A percentile compares a stretch with the other conserved stretches of the same genome.
phyloP scores from a whole-genome alignment of 805 yeast species.

The Ogataea pignaliae region DNA sequence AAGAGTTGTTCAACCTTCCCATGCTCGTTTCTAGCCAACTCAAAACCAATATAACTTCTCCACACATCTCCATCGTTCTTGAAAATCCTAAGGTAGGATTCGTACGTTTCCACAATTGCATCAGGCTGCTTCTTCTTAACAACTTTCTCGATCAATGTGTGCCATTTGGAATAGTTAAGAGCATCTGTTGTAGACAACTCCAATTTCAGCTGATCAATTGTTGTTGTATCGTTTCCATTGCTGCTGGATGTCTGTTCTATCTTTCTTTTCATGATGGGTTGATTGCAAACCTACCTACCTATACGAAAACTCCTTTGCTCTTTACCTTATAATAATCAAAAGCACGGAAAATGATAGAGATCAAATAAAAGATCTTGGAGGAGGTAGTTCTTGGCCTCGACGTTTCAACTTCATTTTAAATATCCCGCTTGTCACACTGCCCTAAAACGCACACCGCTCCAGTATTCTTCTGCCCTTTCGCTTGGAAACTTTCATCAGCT shows the following conservation, averaged over 20 bases:
- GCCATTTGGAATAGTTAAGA: conserved; percentile 53
- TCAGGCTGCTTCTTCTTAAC: conserved; percentile 55
- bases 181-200: conserved; percentile 44
- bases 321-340: too few relatives aligned
- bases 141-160: conserved; percentile 43
- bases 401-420: too few relatives aligned
- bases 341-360: too few relatives aligned
- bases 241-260: background rate
- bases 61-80: conserved; percentile 70
- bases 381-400: too few relatives aligned
- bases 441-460: too few relatives aligned
- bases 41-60: conserved; percentile 66
- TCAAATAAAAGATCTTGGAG: too few relatives aligned
- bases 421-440: too few relatives aligned
- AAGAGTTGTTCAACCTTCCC: conserved; percentile 61
- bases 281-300: too few relatives aligned
- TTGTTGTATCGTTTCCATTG: conserved; percentile 33
- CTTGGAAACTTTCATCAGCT: too few relatives aligned
- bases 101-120: conserved; percentile 54
- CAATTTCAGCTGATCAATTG: conserved; percentile 54
- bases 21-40: conserved; percentile 60
- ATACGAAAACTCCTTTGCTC: too few relatives aligned
- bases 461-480: too few relatives aligned
- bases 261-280: conserved; percentile 5
- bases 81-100: conserved; percentile 57